Percentiles rank a stretch among this genome's conserved stretches.
Conservation (phyloP, 768 basidiomycete genomes). For the Trametes cinnabarina region DNA sequence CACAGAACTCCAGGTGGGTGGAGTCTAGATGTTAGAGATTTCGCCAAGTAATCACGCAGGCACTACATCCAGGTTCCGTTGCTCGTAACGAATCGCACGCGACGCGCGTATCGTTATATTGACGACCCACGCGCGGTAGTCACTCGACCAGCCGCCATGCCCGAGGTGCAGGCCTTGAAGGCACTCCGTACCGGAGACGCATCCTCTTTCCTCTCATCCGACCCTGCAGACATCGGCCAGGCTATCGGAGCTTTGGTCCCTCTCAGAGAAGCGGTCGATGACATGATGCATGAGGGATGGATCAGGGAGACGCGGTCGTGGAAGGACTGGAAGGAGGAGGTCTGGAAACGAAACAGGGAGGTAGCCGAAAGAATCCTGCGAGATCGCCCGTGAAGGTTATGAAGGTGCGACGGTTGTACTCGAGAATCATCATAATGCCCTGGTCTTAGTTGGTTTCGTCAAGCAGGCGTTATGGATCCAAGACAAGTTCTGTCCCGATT, state of each 20-base stretch:
- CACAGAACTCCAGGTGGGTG: constrained; percentile 37
- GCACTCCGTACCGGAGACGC: constrained; percentile 36
- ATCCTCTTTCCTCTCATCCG: constrained; percentile 24
- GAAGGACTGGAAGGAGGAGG: constrained; percentile 29
- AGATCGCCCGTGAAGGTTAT: constrained; percentile 24
- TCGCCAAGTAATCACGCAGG: not conserved
- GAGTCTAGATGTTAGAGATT: too few relatives aligned
- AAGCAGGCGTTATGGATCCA: too few relatives aligned
- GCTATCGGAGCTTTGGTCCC: constrained; percentile 19
- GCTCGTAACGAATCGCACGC: constrained; percentile 41
- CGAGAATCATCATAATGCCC: too few relatives aligned
- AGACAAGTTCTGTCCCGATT: too few relatives aligned
- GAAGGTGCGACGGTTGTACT: too few relatives aligned
- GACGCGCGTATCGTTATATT: constrained; percentile 38
- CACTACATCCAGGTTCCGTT: constrained; percentile 34
- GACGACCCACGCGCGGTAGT: constrained; percentile 37
- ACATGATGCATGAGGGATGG: constrained; percentile 36
- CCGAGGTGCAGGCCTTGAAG: constrained; percentile 38
- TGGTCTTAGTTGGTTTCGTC: too few relatives aligned
- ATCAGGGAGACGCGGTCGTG: constrained; percentile 26
- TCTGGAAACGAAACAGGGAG: constrained; percentile 34
- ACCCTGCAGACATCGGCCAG: constrained; percentile 12
- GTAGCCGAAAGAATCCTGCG: constrained; percentile 33
- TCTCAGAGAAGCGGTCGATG: constrained; percentile 24
- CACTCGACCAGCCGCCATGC: constrained; percentile 40